Evolutionary conservation across 169 alveolate species (phyloP).

Genomic region (Plasmodium sp.): DNA sequence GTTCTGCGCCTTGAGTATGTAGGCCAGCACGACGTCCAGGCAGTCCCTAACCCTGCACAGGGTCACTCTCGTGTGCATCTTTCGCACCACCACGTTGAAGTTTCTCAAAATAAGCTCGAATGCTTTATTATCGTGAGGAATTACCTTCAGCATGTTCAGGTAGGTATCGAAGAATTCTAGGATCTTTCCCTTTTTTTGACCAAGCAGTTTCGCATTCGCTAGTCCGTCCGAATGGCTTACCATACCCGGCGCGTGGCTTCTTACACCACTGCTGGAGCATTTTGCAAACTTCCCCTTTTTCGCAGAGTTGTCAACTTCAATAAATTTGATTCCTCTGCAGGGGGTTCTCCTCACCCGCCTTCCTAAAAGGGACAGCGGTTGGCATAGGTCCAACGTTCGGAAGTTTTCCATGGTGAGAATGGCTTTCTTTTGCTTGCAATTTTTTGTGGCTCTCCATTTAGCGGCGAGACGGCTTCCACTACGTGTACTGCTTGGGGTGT

Average conservation of each 20-base stretch:
- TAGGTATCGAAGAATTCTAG: slow-evolving; percentile 13
- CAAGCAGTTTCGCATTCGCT: neutral
- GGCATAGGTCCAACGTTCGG: neutral
- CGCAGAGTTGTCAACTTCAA: neutral
- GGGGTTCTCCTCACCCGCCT: neutral
- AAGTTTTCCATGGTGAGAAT: neutral
- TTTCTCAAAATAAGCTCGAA: slow-evolving; percentile 36
- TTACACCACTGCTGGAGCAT: neutral
- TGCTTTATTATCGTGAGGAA: slow-evolving; percentile 23
- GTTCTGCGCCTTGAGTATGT: slow-evolving; percentile 31
- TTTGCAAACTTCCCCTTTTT: neutral
- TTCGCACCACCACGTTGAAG: slow-evolving; percentile 19
- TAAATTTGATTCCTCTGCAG: neutral
- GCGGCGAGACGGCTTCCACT: neutral
- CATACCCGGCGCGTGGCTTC: neutral
- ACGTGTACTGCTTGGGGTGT: neutral
- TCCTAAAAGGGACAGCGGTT: neutral
- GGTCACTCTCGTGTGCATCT: neutral
- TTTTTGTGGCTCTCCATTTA: neutral
- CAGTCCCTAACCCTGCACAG: slow-evolving; percentile 4
- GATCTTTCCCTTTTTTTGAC: neutral
- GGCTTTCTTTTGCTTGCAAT: neutral
- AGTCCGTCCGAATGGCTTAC: neutral
- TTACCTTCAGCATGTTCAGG: slow-evolving; percentile 27
- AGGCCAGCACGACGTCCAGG: slow-evolving; percentile 55